phyloP scores from a whole-genome alignment of 129 eudicot genomes.

The Deinandra increscens region DNA sequence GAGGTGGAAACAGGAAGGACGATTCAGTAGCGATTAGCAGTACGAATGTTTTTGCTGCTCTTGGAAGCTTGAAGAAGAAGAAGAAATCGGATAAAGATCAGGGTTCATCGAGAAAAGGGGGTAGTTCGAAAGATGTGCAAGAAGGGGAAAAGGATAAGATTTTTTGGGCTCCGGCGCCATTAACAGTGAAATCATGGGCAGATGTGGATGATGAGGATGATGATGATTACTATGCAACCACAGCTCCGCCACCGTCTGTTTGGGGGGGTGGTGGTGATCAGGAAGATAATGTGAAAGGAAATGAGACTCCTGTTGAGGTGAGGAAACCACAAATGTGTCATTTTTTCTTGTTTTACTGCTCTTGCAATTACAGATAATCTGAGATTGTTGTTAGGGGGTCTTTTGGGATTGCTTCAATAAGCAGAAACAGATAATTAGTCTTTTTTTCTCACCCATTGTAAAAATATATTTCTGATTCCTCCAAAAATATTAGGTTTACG shows the following conservation, averaged over 20 bases:
- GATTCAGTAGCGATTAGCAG: conserved; percentile 63
- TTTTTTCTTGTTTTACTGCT: background rate
- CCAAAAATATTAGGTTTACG: background rate
- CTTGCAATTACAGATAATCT: conserved; percentile 4
- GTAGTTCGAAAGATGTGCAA: conserved; percentile 41
- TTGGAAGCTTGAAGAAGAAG: conserved; percentile 82
- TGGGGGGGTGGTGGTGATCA: conserved; percentile 56
- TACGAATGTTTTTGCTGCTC: conserved; percentile 81
- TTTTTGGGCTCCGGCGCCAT: conserved; percentile 74
- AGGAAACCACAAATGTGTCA: conserved; percentile 8
- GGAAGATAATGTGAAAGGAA: conserved; percentile 47
- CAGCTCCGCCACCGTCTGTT: conserved; percentile 57
- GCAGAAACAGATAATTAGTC: background rate
- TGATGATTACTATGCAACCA: conserved; percentile 80
- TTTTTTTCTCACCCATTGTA: background rate
- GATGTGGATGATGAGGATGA: conserved; percentile 96
- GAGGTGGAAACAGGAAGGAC: conserved; percentile 76
- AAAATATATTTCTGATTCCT: background rate
- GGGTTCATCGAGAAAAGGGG: conserved; percentile 32
- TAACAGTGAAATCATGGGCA: conserved; percentile 80
- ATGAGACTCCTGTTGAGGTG: conserved; percentile 43
- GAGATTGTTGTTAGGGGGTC: background rate
- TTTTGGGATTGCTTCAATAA: background rate
- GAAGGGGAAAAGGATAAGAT: conserved; percentile 55
- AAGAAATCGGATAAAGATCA: conserved; percentile 65